Conservation (phyloP, 345 rosid genomes). For the Rhizophora mangle region DNA sequence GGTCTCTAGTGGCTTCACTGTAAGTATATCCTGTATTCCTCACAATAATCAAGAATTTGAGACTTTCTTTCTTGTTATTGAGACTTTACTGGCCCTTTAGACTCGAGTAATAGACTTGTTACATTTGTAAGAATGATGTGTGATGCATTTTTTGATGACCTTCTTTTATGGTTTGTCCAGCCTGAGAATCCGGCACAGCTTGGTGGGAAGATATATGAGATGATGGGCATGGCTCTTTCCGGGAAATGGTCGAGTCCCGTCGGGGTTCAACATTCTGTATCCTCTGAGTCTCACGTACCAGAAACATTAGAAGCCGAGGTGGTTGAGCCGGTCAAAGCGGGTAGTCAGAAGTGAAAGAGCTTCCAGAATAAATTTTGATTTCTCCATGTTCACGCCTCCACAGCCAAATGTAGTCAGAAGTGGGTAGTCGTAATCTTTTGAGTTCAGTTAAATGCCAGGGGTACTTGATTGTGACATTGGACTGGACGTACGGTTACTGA, state of each 20-base stretch:
- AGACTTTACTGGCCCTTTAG: not conserved
- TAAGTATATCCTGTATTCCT: conserved; percentile 31
- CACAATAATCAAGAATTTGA: not conserved
- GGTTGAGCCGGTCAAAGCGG: conserved; percentile 70
- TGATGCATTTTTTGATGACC: not conserved
- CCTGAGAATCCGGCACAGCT: conserved; percentile 95
- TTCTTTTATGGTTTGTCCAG: conserved; percentile 36
- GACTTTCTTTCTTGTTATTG: not conserved
- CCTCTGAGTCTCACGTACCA: conserved; percentile 21
- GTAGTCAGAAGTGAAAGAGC: conserved; percentile 56
- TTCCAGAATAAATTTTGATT: not conserved
- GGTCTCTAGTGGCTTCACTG: conserved; percentile 94
- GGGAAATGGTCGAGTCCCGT: conserved; percentile 66
- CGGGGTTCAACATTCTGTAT: conserved; percentile 25
- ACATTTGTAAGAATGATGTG: not conserved
- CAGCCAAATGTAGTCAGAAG: no score
- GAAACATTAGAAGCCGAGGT: conserved; percentile 76
- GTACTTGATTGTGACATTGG: not conserved
- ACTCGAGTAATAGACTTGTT: not conserved
- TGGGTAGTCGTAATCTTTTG: not conserved
- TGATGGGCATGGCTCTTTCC: conserved; percentile 81
- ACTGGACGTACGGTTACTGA: no score
- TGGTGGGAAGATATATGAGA: conserved; percentile 94
- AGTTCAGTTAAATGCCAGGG: not conserved
- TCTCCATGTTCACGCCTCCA: not conserved